Base-by-base conservation (phyloP, 2,329 filamentous ascomycete genomes). In the Rhinocladiella similis region DNA sequence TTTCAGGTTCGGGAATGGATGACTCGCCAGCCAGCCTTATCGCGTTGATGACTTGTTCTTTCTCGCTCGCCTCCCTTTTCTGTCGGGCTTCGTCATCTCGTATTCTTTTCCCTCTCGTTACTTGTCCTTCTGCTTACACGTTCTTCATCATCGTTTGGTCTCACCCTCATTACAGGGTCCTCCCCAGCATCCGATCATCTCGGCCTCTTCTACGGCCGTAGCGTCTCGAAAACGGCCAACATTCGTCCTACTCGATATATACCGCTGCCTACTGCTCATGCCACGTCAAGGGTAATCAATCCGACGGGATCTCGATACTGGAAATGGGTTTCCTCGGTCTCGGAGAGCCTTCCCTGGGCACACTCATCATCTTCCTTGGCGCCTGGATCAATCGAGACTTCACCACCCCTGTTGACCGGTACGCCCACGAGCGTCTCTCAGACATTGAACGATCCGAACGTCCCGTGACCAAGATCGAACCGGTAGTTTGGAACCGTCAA, bases 371-470 rank as follows among this genome's bases (percentile, higher is more conserved):
- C 18, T 77, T 83, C 54, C 79, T 81, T 54, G 83, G 84, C 33
- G 83, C 83, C 13, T 81, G 81, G 75, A 76, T 86, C 61, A 86
- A 87, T 66, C 77, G 83, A 38, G 63, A 65, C 16, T 56, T 56
- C 33, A 56, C 33, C 16, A 53, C 54, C 3, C 53, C 53, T 9
- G 9, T 36, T 9, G 10, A 19, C 27, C 47, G 18, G 14, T 14
- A 22, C 7, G 27, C 41, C 38, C 33, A 48, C 19, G 33, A 41
- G 36, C 14, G 5, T 25, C 29, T 25, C 1, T 19, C 33, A 3
- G 48, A 47, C 43, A 43, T 48, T 41, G 54, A 36, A 5, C 35
- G 42, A 45, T 33, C 47, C 9, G 43, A 19, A 5, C 39, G 20
- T 25, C 38, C 27, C 33, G 16, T 27, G n/a, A 22, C 33, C 19